phyloP scores from a whole-genome alignment of 2,329 filamentous ascomycete species.

The Calonectria leucothoes region DNA sequence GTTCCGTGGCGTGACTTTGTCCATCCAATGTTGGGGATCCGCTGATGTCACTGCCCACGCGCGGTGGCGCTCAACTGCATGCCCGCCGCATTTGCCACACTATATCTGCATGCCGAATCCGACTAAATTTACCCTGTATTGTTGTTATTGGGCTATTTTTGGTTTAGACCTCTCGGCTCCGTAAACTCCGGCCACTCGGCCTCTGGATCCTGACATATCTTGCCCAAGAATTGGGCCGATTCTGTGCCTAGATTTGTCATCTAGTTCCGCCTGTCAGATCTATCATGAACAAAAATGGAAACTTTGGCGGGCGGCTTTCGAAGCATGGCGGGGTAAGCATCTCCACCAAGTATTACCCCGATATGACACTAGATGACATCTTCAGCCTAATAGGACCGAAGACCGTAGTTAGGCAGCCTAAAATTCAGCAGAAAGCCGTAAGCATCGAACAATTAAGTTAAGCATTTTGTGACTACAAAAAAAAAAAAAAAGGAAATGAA shows the following conservation, averaged over 20 bases:
- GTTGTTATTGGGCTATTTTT: not conserved
- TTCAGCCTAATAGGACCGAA: not conserved
- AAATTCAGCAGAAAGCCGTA: not conserved
- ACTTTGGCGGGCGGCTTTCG: not conserved
- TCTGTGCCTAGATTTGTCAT: constrained; percentile 16
- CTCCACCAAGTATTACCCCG: not conserved
- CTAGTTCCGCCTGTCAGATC: not conserved
- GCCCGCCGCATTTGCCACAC: constrained; percentile 12
- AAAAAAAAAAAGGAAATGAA: not conserved
- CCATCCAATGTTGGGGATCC: constrained; percentile 29
- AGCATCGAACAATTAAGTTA: not conserved
- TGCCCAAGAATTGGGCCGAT: not conserved
- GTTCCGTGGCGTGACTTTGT: constrained; percentile 4
- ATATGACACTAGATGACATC: not conserved
- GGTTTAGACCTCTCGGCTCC: not conserved
- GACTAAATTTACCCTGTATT: not conserved
- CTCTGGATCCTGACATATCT: not conserved
- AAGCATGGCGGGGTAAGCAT: not conserved
- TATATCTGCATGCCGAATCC: not conserved
- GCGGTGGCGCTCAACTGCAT: constrained; percentile 28
- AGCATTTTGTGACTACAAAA: not conserved
- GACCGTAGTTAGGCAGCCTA: not conserved
- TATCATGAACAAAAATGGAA: not conserved
- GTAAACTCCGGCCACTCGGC: constrained; percentile 18
- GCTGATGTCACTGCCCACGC: constrained; percentile 29